Percentiles rank a stretch among this genome's conserved stretches.
phyloP scores from a whole-genome alignment of 1,284 basidiomycete species.

The Lentinula novae-zelandiae region DNA sequence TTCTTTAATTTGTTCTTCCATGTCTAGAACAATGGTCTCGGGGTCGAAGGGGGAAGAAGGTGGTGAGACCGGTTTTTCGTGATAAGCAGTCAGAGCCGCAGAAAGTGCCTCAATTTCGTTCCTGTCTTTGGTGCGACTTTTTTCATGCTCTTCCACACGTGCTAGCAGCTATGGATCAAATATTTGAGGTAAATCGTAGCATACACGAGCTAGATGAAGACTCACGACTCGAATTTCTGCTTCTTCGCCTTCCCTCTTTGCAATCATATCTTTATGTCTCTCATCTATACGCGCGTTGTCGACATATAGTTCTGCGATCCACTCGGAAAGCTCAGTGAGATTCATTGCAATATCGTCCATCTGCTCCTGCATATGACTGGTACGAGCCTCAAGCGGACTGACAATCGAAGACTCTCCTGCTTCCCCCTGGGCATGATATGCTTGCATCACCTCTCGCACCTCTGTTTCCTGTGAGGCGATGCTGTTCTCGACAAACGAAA shows the following conservation, averaged over 20 bases:
- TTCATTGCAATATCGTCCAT: not conserved
- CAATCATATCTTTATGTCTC: not conserved
- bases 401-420: not conserved
- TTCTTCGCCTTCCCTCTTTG: not conserved
- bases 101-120: conserved; percentile 6
- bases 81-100: conserved; percentile 5
- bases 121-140: not conserved
- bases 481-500: not conserved
- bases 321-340: not conserved
- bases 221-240: not conserved
- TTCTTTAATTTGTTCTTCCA: conserved; percentile 4
- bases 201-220: not conserved
- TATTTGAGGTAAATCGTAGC: not conserved
- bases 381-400: not conserved
- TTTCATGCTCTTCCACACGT: conserved; percentile 1
- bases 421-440: not conserved
- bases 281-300: not conserved
- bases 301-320: not conserved
- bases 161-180: not conserved
- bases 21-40: not conserved
- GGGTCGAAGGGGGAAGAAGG: conserved; percentile 10
- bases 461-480: not conserved
- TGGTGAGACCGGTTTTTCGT: conserved; percentile 7
- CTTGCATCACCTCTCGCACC: not conserved
- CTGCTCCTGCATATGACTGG: not conserved